These are phyloP conservation scores for Aphanomyces astaci DNA, from an alignment of 352 stramenopile genomes.

Conservation along the genomic window DNA sequence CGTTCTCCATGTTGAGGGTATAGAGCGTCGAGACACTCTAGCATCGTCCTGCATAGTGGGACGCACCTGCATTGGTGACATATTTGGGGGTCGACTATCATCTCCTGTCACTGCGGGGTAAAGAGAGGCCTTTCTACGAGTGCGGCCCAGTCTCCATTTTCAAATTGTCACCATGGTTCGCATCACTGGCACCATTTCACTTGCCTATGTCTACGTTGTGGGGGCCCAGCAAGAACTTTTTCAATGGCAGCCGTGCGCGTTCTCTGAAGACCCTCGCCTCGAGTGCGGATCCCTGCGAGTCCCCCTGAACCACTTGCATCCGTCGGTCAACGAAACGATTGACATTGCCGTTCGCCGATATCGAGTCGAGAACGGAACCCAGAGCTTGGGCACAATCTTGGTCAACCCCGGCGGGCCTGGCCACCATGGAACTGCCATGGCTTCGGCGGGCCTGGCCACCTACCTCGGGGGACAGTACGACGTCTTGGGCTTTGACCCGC, in stretches of 20 bases:
- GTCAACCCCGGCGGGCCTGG: slow-evolving; percentile 11
- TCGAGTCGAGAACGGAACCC: background rate
- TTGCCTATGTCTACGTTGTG: no score
- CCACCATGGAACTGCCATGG: background rate
- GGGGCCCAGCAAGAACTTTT: no score
- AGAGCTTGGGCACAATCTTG: slow-evolving; percentile 2
- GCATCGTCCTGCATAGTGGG: no score
- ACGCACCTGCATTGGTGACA: no score
- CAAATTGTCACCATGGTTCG: no score
- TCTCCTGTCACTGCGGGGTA: no score
- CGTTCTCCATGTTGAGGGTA: no score
- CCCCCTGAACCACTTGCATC: slow-evolving; percentile 3
- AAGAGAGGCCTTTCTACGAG: no score
- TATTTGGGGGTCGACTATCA: no score
- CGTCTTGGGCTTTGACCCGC: slow-evolving; percentile 14
- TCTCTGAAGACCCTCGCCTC: background rate
- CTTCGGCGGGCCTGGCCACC: background rate
- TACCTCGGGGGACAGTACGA: background rate
- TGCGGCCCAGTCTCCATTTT: no score
- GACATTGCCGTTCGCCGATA: slow-evolving; percentile 12
- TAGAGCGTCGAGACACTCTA: no score
- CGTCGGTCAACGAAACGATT: background rate
- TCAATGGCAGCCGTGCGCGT: background rate
- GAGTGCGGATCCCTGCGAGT: slow-evolving; percentile 2
- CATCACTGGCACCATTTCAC: no score